These are phyloP conservation scores for Phlegmacium glaucopus DNA, from an alignment of 768 basidiomycete genomes.

Conservation along the genomic window DNA sequence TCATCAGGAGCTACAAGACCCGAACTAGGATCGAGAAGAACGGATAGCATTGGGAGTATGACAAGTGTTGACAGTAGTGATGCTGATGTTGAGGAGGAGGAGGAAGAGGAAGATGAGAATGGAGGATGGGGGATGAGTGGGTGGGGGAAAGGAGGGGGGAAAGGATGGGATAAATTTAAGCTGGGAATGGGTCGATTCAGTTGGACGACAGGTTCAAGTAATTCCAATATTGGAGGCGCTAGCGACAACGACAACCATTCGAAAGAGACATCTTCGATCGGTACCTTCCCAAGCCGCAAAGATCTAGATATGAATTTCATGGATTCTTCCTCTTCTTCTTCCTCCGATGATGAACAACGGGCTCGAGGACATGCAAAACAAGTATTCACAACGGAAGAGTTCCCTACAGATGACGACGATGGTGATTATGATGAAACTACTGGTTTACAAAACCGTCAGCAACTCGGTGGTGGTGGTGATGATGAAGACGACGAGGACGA, in stretches of 20 bases:
- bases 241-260: conserved; percentile 12
- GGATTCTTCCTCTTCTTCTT: too few relatives aligned
- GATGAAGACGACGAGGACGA: conserved; percentile 20
- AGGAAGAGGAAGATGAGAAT: conserved; percentile 18
- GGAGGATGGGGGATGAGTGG: too few relatives aligned
- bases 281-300: conserved; percentile 38
- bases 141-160: too few relatives aligned
- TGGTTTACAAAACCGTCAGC: conserved; percentile 15
- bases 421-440: conserved; percentile 12
- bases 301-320: conserved; percentile 34
- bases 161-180: conserved; percentile 25
- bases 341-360: too few relatives aligned
- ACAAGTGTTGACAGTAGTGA: conserved; percentile 19
- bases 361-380: too few relatives aligned
- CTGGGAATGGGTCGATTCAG: conserved; percentile 25
- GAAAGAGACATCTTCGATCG: conserved; percentile 24
- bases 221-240: conserved; percentile 2
- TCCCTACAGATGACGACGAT: conserved; percentile 24
- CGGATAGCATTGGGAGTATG: too few relatives aligned
- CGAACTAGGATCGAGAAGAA: too few relatives aligned
- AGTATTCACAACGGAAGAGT: too few relatives aligned
- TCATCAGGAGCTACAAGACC: too few relatives aligned
- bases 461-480: conserved; percentile 22
- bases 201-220: conserved; percentile 17
- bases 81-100: conserved; percentile 21